Evolutionary conservation across 164 flowering plant species (phyloP).

Genomic region (Cinnamomum chago): DNA sequence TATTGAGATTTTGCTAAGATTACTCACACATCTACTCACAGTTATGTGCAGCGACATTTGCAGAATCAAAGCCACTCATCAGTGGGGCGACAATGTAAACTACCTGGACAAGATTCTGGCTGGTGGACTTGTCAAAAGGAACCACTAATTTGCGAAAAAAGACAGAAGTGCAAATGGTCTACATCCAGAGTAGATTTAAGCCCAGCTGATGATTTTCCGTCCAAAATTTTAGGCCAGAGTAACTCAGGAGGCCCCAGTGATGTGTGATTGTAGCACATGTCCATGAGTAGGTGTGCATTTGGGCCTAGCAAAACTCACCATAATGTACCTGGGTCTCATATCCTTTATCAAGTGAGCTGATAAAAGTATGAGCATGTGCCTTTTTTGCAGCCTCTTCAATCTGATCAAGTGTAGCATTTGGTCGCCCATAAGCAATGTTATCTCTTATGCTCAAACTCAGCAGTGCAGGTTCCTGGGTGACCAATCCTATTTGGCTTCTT

Average conservation of each 20-base stretch:
- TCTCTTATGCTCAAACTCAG: constrained; percentile 90
- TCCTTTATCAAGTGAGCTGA: constrained; percentile 87
- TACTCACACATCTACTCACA: background rate
- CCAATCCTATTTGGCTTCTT: constrained; percentile 91
- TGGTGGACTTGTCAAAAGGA: no score
- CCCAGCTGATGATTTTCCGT: background rate
- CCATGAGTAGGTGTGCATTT: background rate
- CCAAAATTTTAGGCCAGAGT: background rate
- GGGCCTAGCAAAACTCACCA: background rate
- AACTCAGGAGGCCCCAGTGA: background rate
- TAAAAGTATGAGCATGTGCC: constrained; percentile 95
- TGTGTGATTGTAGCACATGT: background rate
- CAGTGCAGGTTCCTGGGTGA: constrained; percentile 97
- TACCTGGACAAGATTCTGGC: background rate
- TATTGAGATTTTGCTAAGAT: background rate
- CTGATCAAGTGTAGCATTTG: constrained; percentile 66
- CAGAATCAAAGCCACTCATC: background rate
- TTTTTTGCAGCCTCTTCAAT: constrained; percentile 98
- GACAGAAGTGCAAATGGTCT: background rate
- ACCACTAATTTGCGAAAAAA: no score
- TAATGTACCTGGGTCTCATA: constrained; percentile 79
- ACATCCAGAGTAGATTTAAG: background rate
- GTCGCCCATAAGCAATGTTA: constrained; percentile 95
- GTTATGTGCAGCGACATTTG: background rate
- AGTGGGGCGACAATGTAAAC: background rate